Percentiles rank a stretch among this genome's conserved stretches.
Evolutionary conservation across 73 alveolate species (phyloP).

Genomic region (Urostyla sp.): DNA sequence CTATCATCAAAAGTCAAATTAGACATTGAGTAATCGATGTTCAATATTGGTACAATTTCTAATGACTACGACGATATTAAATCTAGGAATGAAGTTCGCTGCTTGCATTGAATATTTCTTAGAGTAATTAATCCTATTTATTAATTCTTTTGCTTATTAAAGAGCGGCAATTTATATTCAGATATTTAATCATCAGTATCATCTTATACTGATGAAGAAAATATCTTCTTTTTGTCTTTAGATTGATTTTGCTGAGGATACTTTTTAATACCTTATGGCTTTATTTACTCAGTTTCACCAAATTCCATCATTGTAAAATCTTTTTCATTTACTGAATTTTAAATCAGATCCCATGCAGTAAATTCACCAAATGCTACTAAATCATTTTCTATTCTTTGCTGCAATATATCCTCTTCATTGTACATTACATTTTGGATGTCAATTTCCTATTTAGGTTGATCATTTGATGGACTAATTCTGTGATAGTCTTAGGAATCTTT

Average conservation of each 20-base stretch:
- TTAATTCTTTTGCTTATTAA: conserved; percentile 1
- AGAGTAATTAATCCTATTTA: conserved; percentile 45
- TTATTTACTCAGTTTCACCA: not conserved
- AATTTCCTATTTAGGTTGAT: not conserved
- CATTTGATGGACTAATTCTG: not conserved
- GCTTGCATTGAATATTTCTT: conserved; percentile 26
- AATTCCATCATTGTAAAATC: conserved; percentile 23
- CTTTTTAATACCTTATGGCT: not conserved
- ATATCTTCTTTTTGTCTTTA: no score
- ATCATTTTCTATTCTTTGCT: conserved; percentile 33
- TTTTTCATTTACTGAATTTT: not conserved
- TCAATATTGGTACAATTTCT: conserved; percentile 51
- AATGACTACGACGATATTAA: conserved; percentile 2
- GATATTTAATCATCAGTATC: conserved; percentile 33
- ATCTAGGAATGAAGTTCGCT: conserved; percentile 26
- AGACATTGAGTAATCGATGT: conserved; percentile 43
- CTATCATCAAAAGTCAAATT: conserved; percentile 56
- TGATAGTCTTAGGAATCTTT: conserved; percentile 49
- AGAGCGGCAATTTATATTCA: conserved; percentile 47
- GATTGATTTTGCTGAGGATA: conserved; percentile 7
- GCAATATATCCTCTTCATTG: conserved; percentile 10
- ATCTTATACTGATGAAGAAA: not conserved
- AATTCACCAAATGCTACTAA: conserved; percentile 46
- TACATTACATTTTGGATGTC: not conserved
- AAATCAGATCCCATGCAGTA: conserved; percentile 29